Evolutionary conservation across 2,329 filamentous ascomycete species (phyloP), one percentile per base, ranked within the genome.

Genomic region (Fonsecaea pedrosoi): DNA sequence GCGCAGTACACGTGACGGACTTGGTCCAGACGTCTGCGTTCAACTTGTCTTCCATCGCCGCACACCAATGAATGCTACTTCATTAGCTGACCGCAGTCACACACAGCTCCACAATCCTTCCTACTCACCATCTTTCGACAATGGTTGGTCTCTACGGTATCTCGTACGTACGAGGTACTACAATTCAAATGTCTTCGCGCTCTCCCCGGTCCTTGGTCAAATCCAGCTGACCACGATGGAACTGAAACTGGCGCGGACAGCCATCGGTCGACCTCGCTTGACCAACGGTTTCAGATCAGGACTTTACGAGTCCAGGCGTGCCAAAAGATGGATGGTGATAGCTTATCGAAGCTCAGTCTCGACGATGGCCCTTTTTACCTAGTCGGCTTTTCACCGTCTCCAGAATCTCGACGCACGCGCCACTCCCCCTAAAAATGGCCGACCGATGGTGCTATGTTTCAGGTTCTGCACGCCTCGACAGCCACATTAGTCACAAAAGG

Each of bases 371-470:
- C 54, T n/a, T 53, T 54, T 42, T 42, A 18, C 38, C 13, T 30
- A 32, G 21, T 56, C 48, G 62, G 62, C 34, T 53, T 38, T 50
- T 50, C 18, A 13, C 45, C 45, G 45, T 13, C 55, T 68, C 53
- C 63, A 62, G 62, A 61, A 70, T 64, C 68, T 68, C 59, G 48
- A 61, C 40, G 65, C 65, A 68, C 65, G 68, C 68, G 65, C 68
- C 68, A 70, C 59, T 34, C 32, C 45, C 62, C 62, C 42, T 38
- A 50, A 54, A 37, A 56, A 55, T 35, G 48, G 34, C 59, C 55
- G 42, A 54, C 18, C 60, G 65, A 70, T 68, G 68, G 65, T 63
- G 65, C 68, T 68, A 70, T 55, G 70, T 72, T 72, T 71, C 66
- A 70, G 67, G 57, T 69, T 57, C 58, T 59, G 68, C 50, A 60